A percentile compares a stretch with the other conserved stretches of the same genome.
phyloP scores from a whole-genome alignment of 2,329 filamentous ascomycete genomes.

The Nannizzia gypsea region DNA sequence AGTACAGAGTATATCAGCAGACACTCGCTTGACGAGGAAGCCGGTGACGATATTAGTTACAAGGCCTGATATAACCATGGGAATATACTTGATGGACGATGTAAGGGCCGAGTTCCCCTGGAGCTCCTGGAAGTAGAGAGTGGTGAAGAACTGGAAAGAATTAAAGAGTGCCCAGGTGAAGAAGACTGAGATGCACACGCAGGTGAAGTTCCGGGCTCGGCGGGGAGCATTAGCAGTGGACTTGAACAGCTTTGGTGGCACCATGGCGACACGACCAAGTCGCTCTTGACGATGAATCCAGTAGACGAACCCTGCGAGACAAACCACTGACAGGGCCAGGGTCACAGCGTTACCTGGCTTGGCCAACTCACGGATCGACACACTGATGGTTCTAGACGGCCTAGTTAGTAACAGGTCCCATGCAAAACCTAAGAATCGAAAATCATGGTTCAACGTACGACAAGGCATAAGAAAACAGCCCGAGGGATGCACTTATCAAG shows the following conservation, averaged over 20 bases:
- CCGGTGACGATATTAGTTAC: constrained; percentile 13
- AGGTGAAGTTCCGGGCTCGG: constrained; percentile 39
- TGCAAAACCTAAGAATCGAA: neutral
- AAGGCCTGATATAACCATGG: constrained; percentile 33
- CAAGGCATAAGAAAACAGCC: constrained; percentile 42
- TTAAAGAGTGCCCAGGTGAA: constrained; percentile 36
- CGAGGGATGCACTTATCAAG: constrained; percentile 37
- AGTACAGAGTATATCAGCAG: constrained; percentile 9
- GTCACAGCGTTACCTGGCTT: constrained; percentile 42
- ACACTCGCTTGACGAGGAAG: constrained; percentile 9
- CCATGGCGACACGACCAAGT: constrained; percentile 39
- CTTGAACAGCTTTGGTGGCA: constrained; percentile 49
- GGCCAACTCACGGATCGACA: constrained; percentile 45
- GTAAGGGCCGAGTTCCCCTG: constrained; percentile 37
- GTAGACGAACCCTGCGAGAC: constrained; percentile 38
- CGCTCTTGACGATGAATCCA: constrained; percentile 42
- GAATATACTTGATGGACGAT: constrained; percentile 38
- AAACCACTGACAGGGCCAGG: constrained; percentile 9
- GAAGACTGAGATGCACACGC: constrained; percentile 40
- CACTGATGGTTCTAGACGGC: constrained; percentile 11
- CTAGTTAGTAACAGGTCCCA: neutral
- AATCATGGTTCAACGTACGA: constrained; percentile 26
- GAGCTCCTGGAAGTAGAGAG: constrained; percentile 40
- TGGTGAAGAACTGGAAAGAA: constrained; percentile 9
- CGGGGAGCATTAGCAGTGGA: constrained; percentile 39